Conservation (phyloP, 2,329 filamentous ascomycete genomes). For the Epichloe gansuensis region DNA sequence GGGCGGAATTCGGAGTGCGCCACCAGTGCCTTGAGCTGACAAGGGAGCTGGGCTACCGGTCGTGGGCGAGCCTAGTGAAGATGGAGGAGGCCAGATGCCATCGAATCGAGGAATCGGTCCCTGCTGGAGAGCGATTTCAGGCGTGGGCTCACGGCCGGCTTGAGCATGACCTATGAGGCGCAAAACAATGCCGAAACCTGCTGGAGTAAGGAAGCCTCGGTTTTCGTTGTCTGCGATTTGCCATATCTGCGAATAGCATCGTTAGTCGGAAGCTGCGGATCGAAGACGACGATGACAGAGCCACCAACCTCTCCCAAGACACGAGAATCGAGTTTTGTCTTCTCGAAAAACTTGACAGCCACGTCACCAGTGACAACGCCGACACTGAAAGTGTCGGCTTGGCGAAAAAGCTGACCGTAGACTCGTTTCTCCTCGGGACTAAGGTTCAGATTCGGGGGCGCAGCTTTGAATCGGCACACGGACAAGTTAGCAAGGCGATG, state of each 20-base stretch:
- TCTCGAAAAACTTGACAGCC: conserved; percentile 95
- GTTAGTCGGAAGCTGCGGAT: conserved; percentile 4
- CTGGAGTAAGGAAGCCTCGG: conserved; percentile 79
- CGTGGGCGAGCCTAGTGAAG: conserved; percentile 25
- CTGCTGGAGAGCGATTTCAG: conserved; percentile 70
- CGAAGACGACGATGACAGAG: background rate
- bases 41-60: conserved; percentile 27
- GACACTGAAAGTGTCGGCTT: conserved; percentile 81
- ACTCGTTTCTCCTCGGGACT: conserved; percentile 84
- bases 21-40: conserved; percentile 47
- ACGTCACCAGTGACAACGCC: conserved; percentile 93
- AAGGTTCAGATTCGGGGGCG: conserved; percentile 68
- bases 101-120: conserved; percentile 91
- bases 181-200: conserved; percentile 85
- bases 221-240: conserved; percentile 97
- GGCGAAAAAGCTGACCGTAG: conserved; percentile 85
- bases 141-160: conserved; percentile 66
- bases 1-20: conserved; percentile 74
- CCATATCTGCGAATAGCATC: conserved; percentile 60
- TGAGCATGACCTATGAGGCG: conserved; percentile 94
- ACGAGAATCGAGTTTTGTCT: conserved; percentile 76
- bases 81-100: conserved; percentile 37
- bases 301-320: conserved; percentile 69
- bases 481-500: conserved; percentile 7
- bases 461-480: conserved; percentile 23